These are phyloP conservation scores for Ogataea salicorniae DNA, from an alignment of 805 yeast species.

Conservation along the genomic window DNA sequence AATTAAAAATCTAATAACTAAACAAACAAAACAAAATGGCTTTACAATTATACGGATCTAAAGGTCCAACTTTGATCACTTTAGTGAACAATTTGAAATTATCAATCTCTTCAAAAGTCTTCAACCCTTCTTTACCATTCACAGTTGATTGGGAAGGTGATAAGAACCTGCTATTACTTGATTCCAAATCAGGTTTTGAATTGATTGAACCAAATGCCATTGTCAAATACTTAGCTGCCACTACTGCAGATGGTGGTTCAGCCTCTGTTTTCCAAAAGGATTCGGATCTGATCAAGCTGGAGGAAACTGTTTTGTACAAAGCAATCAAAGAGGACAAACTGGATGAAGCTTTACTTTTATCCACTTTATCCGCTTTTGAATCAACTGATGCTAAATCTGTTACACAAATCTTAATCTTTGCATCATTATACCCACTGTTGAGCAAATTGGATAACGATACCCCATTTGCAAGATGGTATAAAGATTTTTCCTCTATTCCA, in stretches of 20 bases:
- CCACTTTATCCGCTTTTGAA: constrained; percentile 11
- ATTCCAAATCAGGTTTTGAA: constrained; percentile 39
- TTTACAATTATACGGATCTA: constrained; percentile 29
- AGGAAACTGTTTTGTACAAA: constrained; percentile 41
- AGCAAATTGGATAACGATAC: constrained; percentile 17
- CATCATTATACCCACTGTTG: constrained; percentile 47
- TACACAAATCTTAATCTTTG: constrained; percentile 53
- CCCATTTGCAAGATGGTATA: constrained; percentile 34
- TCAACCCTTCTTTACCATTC: constrained; percentile 24
- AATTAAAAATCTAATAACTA: too few relatives aligned
- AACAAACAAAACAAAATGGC: constrained; percentile 13
- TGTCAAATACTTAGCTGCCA: constrained; percentile 52
- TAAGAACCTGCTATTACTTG: constrained; percentile 19
- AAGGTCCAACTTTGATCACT: constrained; percentile 25
- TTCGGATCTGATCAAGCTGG: constrained; percentile 31
- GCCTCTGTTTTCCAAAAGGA: constrained; percentile 13
- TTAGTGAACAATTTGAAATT: constrained; percentile 40
- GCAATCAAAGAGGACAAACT: constrained; percentile 34
- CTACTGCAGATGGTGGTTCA: constrained; percentile 11
- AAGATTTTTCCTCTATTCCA: constrained; percentile 33
- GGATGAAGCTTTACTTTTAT: constrained; percentile 14
- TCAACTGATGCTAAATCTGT: constrained; percentile 35
- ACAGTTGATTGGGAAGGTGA: constrained; percentile 19
- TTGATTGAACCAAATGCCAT: constrained; percentile 65
- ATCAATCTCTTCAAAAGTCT: constrained; percentile 36